phyloP scores from a whole-genome alignment of 2,329 filamentous ascomycete genomes.

The Epicoccum nigrum region DNA sequence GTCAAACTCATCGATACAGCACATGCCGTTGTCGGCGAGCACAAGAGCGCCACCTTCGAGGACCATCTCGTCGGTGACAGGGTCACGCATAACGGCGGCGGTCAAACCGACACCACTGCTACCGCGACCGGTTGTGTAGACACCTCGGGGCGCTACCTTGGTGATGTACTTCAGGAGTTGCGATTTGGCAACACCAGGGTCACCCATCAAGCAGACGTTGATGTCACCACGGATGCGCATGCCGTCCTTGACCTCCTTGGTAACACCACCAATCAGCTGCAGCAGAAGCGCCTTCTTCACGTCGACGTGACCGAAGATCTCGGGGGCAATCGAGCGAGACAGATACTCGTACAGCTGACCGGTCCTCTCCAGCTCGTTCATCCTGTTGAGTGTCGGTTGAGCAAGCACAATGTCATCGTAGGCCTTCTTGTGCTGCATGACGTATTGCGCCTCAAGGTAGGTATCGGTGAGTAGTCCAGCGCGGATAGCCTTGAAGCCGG shows the following conservation, averaged over 20 bases:
- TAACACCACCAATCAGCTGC: constrained; percentile 92
- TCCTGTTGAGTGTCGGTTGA: constrained; percentile 76
- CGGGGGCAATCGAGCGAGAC: constrained; percentile 93
- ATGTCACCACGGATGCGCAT: constrained; percentile 99
- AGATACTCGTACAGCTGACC: constrained; percentile 96
- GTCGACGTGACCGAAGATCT: constrained; percentile 95
- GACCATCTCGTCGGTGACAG: constrained; percentile 84
- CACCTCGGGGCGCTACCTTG: constrained; percentile 92
- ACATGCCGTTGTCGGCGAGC: constrained; percentile 81
- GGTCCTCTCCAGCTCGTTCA: constrained; percentile 81
- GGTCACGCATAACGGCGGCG: constrained; percentile 82
- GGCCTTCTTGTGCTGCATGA: constrained; percentile 96
- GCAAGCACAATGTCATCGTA: constrained; percentile 93
- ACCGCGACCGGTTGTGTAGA: constrained; percentile 81
- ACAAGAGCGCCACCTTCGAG: constrained; percentile 81
- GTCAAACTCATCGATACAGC: constrained; percentile 87
- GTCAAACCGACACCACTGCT: constrained; percentile 83
- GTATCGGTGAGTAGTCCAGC: constrained; percentile 97
- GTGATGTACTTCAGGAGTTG: constrained; percentile 98
- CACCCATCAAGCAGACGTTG: constrained; percentile 98
- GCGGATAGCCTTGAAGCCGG: constrained; percentile 96
- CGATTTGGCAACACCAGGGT: constrained; percentile 98
- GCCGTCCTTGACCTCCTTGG: constrained; percentile 94
- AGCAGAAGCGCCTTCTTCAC: constrained; percentile 98
- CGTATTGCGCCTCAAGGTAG: constrained; percentile 91